Base-by-base conservation (phyloP, 306 rosid genomes). In the Cicer yamashitae region DNA sequence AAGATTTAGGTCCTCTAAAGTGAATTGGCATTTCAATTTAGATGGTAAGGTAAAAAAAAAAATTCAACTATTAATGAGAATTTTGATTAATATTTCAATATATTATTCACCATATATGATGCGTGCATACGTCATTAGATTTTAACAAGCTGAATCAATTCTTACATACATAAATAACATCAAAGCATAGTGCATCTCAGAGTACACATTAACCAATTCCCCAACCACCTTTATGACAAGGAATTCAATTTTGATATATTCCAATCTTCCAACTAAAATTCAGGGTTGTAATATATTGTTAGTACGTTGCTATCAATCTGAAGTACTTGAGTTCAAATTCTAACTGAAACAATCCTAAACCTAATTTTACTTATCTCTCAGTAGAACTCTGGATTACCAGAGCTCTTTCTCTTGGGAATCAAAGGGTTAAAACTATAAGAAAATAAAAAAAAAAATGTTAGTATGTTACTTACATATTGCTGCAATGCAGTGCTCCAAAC, bases 401-500 rank as follows among this genome's bases (percentile, higher is more conserved):
- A 3, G 0, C 34, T 30, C 34, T 30, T 30, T 30, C 34, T 30
- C 5, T 0, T 30, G 5, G 34, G 34, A 30, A 30, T 30, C 37
- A 30, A 30, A 30, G 3, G 37, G 37, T 30, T 30, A 30, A 30
- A 30, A 30, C 6, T 30, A 30, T 30, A 17, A 17, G 18, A 17
- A 17, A 17, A 17, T 22, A 25, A 30, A 22, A 0, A 2, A 25
- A 2, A 25, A 25, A 25, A 25, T 10, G 62, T 53, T 52, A 67
- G 12, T 13, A 18, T 44, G 48, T 63, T 62, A 91, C 91, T 83
- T 79, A 89, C 96, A 81, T 89, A 87, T 73, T 91, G 96, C 79
- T 91, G 96, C 39, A 91, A 72, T 65, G 96, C 71, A 44, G 96
- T 87, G 83, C 91, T 87, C 93, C 93, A 91, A 81, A 91, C 92